These are phyloP conservation scores for Microsporum ferrugineum DNA, from an alignment of 2,329 filamentous ascomycete species.

Conservation along the genomic window DNA sequence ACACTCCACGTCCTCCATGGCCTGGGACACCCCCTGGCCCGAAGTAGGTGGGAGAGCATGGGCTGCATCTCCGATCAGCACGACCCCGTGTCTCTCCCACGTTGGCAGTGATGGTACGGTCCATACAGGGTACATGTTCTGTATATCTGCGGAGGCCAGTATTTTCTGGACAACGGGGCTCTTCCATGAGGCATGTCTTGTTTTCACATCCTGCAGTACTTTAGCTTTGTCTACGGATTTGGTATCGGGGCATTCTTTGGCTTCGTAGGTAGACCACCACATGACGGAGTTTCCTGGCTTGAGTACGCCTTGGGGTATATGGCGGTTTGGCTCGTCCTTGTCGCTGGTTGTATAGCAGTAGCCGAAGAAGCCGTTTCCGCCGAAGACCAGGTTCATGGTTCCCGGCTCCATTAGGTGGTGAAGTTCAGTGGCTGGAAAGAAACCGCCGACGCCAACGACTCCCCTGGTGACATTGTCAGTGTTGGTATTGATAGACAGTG, in stretches of 20 bases:
- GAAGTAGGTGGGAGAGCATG: conserved; percentile 45
- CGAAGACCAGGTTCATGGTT: conserved; percentile 36
- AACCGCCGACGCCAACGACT: conserved; percentile 38
- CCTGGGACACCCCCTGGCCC: conserved; percentile 46
- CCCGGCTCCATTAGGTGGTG: conserved; percentile 24
- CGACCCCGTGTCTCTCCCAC: conserved; percentile 39
- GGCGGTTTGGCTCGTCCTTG: conserved; percentile 14
- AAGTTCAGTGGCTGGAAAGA: conserved; percentile 26
- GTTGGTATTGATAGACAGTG: neutral
- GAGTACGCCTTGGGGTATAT: conserved; percentile 16
- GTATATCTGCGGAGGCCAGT: conserved; percentile 28
- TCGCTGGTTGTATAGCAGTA: conserved; percentile 31
- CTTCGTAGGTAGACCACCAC: conserved; percentile 39
- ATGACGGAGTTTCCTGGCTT: conserved; percentile 25
- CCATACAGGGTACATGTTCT: conserved; percentile 40
- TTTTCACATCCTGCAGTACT: conserved; percentile 27
- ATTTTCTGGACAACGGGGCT: conserved; percentile 36
- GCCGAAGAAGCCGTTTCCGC: conserved; percentile 42
- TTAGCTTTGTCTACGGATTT: conserved; percentile 23
- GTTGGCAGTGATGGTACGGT: conserved; percentile 37
- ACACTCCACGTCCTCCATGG: conserved; percentile 44
- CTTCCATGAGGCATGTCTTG: conserved; percentile 36
- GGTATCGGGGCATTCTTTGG: conserved; percentile 23
- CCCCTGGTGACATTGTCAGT: conserved; percentile 20
- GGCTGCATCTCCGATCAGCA: conserved; percentile 47